Percentiles rank a stretch among this genome's conserved stretches.
phyloP scores from a whole-genome alignment of 306 rosid genomes.

The Crotalaria pallida region DNA sequence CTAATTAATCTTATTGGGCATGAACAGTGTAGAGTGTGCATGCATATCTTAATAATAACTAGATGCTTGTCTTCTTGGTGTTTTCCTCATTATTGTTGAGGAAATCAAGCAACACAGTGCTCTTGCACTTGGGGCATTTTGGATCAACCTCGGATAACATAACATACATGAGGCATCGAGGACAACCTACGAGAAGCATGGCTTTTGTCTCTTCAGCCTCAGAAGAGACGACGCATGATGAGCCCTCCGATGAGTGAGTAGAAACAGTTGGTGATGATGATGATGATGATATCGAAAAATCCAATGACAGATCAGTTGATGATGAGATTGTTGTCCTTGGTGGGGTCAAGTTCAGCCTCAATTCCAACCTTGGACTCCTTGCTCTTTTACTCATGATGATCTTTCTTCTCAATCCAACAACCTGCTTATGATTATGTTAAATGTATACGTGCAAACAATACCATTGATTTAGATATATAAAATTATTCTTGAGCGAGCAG shows the following conservation, averaged over 20 bases:
- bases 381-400: slow-evolving; percentile 27
- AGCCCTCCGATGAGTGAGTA: slow-evolving; percentile 23
- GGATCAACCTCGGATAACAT: slow-evolving; percentile 41
- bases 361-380: slow-evolving; percentile 28
- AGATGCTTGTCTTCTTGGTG: neutral
- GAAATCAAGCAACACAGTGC: slow-evolving; percentile 43
- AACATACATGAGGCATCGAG: slow-evolving; percentile 58
- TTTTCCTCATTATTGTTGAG: slow-evolving; percentile 24
- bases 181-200: slow-evolving; percentile 58
- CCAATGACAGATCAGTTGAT: neutral
- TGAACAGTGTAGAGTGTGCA: neutral
- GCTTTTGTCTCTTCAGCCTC: slow-evolving; percentile 30
- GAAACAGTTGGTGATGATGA: neutral
- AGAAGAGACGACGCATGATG: slow-evolving; percentile 40
- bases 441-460: no score
- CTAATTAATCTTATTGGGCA: neutral
- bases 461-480: no score
- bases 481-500: no score
- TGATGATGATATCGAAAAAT: neutral
- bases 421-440: no score
- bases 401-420: neutral
- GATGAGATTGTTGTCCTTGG: neutral
- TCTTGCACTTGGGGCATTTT: slow-evolving; percentile 59
- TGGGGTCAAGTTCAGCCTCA: slow-evolving; percentile 39
- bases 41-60: neutral